Base-by-base conservation (phyloP, 192 early-diverging fungal species). In the Diversispora eburnea region DNA sequence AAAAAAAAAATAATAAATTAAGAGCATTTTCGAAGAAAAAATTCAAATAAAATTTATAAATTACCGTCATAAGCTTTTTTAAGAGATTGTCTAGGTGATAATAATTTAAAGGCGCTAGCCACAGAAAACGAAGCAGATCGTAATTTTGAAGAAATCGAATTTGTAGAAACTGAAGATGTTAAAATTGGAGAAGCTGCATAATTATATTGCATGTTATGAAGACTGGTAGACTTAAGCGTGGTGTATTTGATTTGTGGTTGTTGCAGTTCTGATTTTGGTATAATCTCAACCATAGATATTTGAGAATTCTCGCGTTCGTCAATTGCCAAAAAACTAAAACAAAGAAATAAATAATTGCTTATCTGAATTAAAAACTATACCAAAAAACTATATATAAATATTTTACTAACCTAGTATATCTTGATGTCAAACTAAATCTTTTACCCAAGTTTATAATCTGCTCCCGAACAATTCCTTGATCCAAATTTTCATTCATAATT, bases 241-340 rank as follows among this genome's bases (percentile, higher is more conserved):
- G 10, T 47, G 7, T 52, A 33, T 3, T 10, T 0, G 15, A 4
- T 10, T 3, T 0, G 2, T 25, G 9, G 20, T 3, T 0, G 47
- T 7, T 13, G 8, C 1, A 10, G 22, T 15, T 19, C 13, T n/a
- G 0, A 4, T 49, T 25, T 20, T 68, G 47, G 20, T 3, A 8
- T 15, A 19, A 52, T 51, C 9, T 17, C 6, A 19, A 1, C 15
- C 25, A 6, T 49, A 33, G 67, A n/a, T 4, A 19, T 22, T 52
- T 68, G 48, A 13, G 41, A 17, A 58, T 57, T 13, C 12, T 54
- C 51, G 12, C 51, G 5, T 46, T 70, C 55, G 4, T 70, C 55
- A 42, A 70, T 70, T 57, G 69, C 69, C 7, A 70, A 3, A 59
- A 70, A 70, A 46, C 55, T 70, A 70, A 52, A 10, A 48, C 17